Evolutionary conservation across 805 yeast species (phyloP).

Genomic region (Candida khao-thaluensis): DNA sequence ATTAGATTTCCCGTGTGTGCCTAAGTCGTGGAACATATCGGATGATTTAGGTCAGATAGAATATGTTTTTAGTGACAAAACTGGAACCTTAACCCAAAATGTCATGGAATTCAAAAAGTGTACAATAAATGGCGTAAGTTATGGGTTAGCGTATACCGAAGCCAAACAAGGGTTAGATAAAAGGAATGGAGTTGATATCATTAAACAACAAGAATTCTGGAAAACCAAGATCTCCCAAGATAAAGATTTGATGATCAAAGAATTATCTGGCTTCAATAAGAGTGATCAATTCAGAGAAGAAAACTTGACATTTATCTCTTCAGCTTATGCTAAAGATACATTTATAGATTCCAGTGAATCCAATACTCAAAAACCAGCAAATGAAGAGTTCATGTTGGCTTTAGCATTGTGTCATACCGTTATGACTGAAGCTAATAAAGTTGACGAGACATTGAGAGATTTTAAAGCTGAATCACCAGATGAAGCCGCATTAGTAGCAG

Average conservation of each 20-base stretch:
- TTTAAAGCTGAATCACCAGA: slow-evolving; percentile 84
- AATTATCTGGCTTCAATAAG: slow-evolving; percentile 27
- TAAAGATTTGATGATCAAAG: slow-evolving; percentile 45
- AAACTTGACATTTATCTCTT: slow-evolving; percentile 61
- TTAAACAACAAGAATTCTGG: slow-evolving; percentile 45
- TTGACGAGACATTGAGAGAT: slow-evolving; percentile 41
- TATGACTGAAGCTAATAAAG: slow-evolving; percentile 51
- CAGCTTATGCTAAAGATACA: slow-evolving; percentile 56
- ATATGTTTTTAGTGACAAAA: slow-evolving; percentile 78
- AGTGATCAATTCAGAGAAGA: slow-evolving; percentile 53
- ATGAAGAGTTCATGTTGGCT: slow-evolving; percentile 60
- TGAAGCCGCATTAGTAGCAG: slow-evolving; percentile 76
- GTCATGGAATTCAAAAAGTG: slow-evolving; percentile 82
- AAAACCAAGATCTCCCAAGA: slow-evolving; percentile 42
- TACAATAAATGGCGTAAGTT: slow-evolving; percentile 62
- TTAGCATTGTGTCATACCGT: slow-evolving; percentile 77
- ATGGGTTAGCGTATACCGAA: slow-evolving; percentile 77
- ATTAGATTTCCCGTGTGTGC: slow-evolving; percentile 73
- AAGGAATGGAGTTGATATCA: slow-evolving; percentile 62
- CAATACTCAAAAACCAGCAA: slow-evolving; percentile 43
- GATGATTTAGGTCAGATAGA: slow-evolving; percentile 86
- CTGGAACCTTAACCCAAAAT: slow-evolving; percentile 82
- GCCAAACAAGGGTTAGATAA: slow-evolving; percentile 72
- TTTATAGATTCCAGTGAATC: slow-evolving; percentile 27
- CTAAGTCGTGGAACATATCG: slow-evolving; percentile 80